Evolutionary conservation across 1,139 yeast species (phyloP).

Genomic region (Zhuliangozyma parablackwelliae): DNA sequence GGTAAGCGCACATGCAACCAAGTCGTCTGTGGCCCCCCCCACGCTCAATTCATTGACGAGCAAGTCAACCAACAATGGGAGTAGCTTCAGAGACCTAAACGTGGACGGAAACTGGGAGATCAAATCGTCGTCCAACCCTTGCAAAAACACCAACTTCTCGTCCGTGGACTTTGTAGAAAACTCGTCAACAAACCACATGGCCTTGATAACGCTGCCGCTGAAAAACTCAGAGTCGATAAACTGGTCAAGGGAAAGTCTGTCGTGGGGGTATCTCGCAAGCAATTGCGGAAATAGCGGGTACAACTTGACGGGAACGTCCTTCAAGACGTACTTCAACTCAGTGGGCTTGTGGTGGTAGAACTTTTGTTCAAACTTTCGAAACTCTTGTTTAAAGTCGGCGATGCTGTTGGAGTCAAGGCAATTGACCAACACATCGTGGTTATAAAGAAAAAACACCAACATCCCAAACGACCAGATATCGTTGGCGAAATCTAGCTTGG

Average conservation of each 20-base stretch:
- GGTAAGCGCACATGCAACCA: constrained; percentile 53
- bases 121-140: constrained; percentile 53
- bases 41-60: constrained; percentile 31
- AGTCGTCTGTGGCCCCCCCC: constrained; percentile 13
- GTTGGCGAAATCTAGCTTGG: constrained; percentile 54
- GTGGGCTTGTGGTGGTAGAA: constrained; percentile 41
- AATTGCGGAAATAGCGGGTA: constrained; percentile 31
- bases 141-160: constrained; percentile 67
- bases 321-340: constrained; percentile 47
- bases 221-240: constrained; percentile 54
- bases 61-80: constrained; percentile 61
- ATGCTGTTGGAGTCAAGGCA: constrained; percentile 46
- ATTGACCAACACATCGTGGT: constrained; percentile 44
- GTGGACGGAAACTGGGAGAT: constrained; percentile 67
- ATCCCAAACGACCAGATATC: constrained; percentile 87
- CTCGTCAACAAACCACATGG: constrained; percentile 80
- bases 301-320: constrained; percentile 33
- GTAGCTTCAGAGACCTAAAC: constrained; percentile 65
- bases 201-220: constrained; percentile 78
- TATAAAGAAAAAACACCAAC: constrained; percentile 63
- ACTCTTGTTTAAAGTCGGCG: constrained; percentile 46
- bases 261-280: constrained; percentile 39
- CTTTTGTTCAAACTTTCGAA: constrained; percentile 35
- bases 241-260: constrained; percentile 46
- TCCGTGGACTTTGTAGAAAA: constrained; percentile 67